Evolutionary conservation across 176 grass and related monocot species (phyloP).

Genomic region (Juncus effusus): DNA sequence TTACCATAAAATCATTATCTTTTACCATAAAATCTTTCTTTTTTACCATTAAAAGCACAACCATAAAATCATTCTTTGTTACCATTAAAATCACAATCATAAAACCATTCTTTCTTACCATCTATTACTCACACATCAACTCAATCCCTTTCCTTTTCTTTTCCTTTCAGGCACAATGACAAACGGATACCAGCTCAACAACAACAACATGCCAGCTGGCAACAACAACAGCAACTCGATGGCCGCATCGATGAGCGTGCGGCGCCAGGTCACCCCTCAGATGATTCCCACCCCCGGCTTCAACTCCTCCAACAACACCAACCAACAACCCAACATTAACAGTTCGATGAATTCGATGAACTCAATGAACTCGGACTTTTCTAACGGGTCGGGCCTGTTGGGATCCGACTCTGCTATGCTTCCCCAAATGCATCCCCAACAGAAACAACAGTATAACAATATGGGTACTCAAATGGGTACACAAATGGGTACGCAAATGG

Average conservation of each 20-base stretch:
- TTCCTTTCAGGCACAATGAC: constrained; percentile 49
- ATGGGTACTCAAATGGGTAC: constrained; percentile 52
- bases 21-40: too few relatives aligned
- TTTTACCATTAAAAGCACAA: too few relatives aligned
- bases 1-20: too few relatives aligned
- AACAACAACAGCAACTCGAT: constrained; percentile 54
- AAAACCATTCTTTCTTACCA: too few relatives aligned
- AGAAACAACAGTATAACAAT: constrained; percentile 33
- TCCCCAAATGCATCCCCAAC: constrained; percentile 47
- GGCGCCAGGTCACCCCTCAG: constrained; percentile 59
- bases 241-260: constrained; percentile 50
- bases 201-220: constrained; percentile 48
- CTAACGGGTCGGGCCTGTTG: constrained; percentile 79
- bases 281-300: constrained; percentile 96
- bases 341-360: too few relatives aligned
- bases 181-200: constrained; percentile 65
- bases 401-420: constrained; percentile 54
- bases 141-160: background rate
- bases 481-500: constrained; percentile 44
- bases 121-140: too few relatives aligned
- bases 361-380: constrained; percentile 60
- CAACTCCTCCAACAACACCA: constrained; percentile 28
- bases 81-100: too few relatives aligned
- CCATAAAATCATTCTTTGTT: too few relatives aligned
- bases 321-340: constrained; percentile 26